These are phyloP conservation scores for Trematosphaeria pertusa DNA, from an alignment of 2,329 filamentous ascomycete species.

Conservation along the genomic window DNA sequence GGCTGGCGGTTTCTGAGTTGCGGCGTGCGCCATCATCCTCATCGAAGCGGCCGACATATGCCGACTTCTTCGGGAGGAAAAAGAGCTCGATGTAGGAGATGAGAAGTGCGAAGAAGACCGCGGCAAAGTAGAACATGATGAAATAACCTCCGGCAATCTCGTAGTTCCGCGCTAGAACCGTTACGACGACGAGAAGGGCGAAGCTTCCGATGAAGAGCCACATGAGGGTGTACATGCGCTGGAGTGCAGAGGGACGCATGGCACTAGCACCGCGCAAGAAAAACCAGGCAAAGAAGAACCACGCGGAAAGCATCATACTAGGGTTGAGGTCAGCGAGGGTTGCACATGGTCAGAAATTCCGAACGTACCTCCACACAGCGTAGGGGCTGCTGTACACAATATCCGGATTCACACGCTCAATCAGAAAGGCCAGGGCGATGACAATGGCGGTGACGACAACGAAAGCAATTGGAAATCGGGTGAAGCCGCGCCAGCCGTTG, in stretches of 20 bases:
- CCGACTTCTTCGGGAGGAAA: constrained; percentile 71
- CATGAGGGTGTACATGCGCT: constrained; percentile 78
- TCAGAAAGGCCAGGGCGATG: constrained; percentile 74
- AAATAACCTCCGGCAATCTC: constrained; percentile 80
- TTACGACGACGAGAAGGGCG: constrained; percentile 72
- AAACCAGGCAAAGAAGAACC: constrained; percentile 83
- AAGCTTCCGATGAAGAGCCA: constrained; percentile 85
- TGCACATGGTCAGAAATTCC: background rate
- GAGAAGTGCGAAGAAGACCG: constrained; percentile 74
- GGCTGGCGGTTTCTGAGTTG: constrained; percentile 41
- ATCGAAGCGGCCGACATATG: constrained; percentile 67
- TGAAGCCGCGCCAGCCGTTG: constrained; percentile 81
- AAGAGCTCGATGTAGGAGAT: constrained; percentile 84
- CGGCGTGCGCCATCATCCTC: constrained; percentile 18
- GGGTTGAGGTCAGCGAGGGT: background rate
- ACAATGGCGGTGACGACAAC: constrained; percentile 71
- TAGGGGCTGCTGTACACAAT: constrained; percentile 92
- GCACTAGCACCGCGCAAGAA: constrained; percentile 79
- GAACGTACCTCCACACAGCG: constrained; percentile 70
- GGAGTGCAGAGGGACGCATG: constrained; percentile 83
- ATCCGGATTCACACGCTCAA: constrained; percentile 84
- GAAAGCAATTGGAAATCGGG: constrained; percentile 81
- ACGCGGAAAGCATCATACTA: constrained; percentile 81
- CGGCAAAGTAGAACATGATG: constrained; percentile 79
- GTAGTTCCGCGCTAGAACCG: constrained; percentile 77